Base-by-base conservation (phyloP, 495 filamentous ascomycete genomes). In the Chaetomium cochliodes region DNA sequence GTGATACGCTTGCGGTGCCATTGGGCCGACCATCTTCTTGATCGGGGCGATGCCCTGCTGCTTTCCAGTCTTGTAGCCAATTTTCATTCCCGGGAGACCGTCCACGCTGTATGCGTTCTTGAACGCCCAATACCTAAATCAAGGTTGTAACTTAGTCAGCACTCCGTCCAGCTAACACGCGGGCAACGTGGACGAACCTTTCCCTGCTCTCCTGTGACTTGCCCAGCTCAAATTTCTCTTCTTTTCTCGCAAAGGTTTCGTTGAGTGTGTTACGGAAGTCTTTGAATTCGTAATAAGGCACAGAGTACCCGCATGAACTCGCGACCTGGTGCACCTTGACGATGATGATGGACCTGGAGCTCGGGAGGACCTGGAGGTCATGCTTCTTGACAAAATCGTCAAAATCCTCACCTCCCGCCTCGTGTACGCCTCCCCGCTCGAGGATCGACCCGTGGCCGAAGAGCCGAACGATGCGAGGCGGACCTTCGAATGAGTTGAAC, bases 371-470 rank as follows among this genome's bases (percentile, higher is more conserved):
- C 37, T 78, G 60, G 28, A 80, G 73, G 3, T 76, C 72, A 62
- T 83, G 79, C 60, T 73, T 75, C 62, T 74, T 69, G n/a, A 86
- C 67, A 60, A 84, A 76, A 11, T 71, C 69, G 20, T 76, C 63
- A 64, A 86, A 89, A 39, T 73, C 76, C 0, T 71, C 12, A 20
- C 3, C 46, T 18, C 44, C 44, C 16, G 2, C 16, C 16, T 47
- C 44, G n/a, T 47, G 44, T 16, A 20, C 16, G 44, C 44, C 73
- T 22, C 80, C 81, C 58, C 76, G 75, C 73, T 92, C 90, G 12
- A 91, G 75, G 9, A 91, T 86, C 3, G 75, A 77, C 0, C 88
- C 90, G 52, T 72, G 81, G 52, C 90, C 89, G 70, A 88, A 92
- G n/a, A 91, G 74, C 2, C 90, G 73, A 63, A 92, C 64, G 66